Conservation (phyloP, 1,139 yeast genomes). For the Protomyces macrosporus region DNA sequence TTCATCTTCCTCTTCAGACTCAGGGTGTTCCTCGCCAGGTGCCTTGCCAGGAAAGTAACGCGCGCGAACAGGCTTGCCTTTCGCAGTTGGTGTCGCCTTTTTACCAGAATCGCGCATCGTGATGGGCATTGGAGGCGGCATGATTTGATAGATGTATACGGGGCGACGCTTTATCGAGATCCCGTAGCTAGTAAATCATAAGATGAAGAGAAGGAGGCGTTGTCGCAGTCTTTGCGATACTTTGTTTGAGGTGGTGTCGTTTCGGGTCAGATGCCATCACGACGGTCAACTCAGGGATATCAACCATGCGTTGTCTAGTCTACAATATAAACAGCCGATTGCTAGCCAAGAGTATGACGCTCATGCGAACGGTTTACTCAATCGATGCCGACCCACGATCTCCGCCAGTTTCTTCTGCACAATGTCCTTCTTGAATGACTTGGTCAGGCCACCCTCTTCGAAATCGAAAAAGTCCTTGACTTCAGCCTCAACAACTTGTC, state of each 20-base stretch:
- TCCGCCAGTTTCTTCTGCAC: conserved; percentile 12
- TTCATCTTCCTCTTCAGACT: neutral
- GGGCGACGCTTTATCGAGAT: too few species aligned
- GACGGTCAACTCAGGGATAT: too few species aligned
- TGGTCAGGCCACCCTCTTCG: conserved; percentile 8
- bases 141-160: neutral
- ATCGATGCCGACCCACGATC: conserved; percentile 6
- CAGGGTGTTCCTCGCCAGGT: neutral
- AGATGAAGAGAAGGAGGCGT: too few species aligned
- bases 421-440: conserved; percentile 12
- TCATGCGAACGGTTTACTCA: neutral
- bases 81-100: neutral
- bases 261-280: too few species aligned
- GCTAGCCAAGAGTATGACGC: too few species aligned
- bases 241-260: too few species aligned
- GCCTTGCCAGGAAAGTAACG: neutral
- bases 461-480: conserved; percentile 15
- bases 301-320: too few species aligned
- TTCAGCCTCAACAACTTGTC: conserved; percentile 2
- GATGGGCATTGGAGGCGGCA: neutral
- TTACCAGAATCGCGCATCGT: neutral
- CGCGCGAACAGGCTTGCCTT: neutral
- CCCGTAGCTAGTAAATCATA: too few species aligned
- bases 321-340: too few species aligned
- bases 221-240: too few species aligned